Percentiles rank a stretch among this genome's conserved stretches.
These are phyloP conservation scores for Castanea mollissima DNA, from an alignment of 306 rosid species.

Conservation along the genomic window DNA sequence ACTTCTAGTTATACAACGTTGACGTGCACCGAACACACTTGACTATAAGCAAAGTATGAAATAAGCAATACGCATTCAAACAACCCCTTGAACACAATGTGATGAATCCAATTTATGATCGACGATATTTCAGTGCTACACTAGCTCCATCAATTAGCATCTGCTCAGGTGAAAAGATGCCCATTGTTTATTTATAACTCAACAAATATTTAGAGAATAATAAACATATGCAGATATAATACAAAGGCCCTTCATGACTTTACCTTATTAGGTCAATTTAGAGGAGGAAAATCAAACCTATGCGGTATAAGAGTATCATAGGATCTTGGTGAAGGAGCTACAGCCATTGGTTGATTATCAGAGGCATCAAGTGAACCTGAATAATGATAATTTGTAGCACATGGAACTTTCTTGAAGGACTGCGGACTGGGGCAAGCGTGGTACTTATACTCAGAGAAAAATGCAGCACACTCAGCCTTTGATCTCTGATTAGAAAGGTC, in stretches of 20 bases:
- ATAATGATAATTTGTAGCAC: constrained; percentile 15
- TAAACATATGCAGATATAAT: background rate
- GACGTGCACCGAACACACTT: no score
- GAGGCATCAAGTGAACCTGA: background rate
- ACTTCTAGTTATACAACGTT: no score
- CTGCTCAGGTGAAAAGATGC: no score
- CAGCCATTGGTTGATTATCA: background rate
- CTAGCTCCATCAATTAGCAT: no score
- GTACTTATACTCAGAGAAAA: constrained; percentile 17
- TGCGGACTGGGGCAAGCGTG: constrained; percentile 23
- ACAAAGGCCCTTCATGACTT: background rate
- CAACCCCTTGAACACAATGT: no score
- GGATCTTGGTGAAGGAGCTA: constrained; percentile 25
- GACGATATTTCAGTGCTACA: no score
- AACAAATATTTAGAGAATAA: background rate
- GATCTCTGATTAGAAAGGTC: constrained; percentile 47
- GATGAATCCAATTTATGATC: no score
- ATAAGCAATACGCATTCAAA: constrained; percentile 22
- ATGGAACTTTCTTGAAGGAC: constrained; percentile 40
- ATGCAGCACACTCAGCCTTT: constrained; percentile 20
- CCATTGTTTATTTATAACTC: background rate
- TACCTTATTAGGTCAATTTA: no score
- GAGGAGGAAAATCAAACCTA: constrained; percentile 14
- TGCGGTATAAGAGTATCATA: constrained; percentile 43
- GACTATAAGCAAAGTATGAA: no score